Evolutionary conservation across 2,329 filamentous ascomycete genomes (phyloP), one percentile per base, ranked within the genome.

Genomic region (Myriosclerotinia duriaeana): DNA sequence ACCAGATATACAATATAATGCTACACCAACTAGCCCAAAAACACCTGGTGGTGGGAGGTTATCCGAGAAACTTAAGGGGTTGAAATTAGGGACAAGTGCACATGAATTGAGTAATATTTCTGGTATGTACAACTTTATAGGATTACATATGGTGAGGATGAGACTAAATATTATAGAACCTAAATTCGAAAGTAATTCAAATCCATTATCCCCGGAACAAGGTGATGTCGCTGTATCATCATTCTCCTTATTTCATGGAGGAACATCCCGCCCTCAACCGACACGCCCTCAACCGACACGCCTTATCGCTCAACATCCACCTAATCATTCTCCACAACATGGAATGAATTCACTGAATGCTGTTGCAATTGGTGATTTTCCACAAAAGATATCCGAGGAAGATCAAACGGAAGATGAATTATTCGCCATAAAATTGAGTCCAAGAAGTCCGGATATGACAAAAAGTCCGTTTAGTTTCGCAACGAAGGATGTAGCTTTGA

Each of bases 381-480:
- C 76, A 22, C 70, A 74, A 60, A 74, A 70, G 70, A 11, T 7
- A 26, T 38, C 20, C 8, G 77, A 78, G 68, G 76, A 79, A 67
- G 48, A 71, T 67, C 86, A 89, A 52, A 85, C 84, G 0, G 89
- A 92, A 71, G 92, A 96, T 67, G 93, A 91, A 52, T 82, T 97
- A 2, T 97, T 97, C 75, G 93, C 92, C 0, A 84, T 96, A 63
- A 92, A 92, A 1, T 87, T 97, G 79, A 94, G 91, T 74, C 93
- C 93, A 1, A 83, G 93, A 61, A 93, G 91, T 73, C 93, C 93
- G 0, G 92, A 96, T 72, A 92, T 95, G 82, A 87, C 88, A 64
- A 91, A 88, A 72, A 93, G 91, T 74, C 93, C 92, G 0, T 97
- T 97, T 75, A 87, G 84, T 72, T 78, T 85, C 55, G 67, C 74